Evolutionary conservation across 2,329 filamentous ascomycete species (phyloP).

Genomic region (Diaporthe vexans): DNA sequence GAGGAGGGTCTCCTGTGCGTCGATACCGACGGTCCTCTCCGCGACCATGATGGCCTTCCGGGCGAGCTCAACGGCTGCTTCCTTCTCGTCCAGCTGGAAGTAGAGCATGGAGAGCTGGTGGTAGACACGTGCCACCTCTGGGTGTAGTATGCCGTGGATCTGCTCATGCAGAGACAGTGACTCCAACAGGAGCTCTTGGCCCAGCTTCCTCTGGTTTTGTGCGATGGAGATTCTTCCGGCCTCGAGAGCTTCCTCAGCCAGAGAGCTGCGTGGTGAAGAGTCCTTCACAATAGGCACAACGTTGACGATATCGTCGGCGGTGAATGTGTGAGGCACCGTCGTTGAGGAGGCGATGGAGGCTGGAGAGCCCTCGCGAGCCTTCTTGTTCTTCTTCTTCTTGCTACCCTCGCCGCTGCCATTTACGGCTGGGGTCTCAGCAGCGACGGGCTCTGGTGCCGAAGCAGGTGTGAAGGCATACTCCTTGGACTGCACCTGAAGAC

Average conservation of each 20-base stretch:
- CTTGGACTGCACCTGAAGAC: constrained; percentile 87
- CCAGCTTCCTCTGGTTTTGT: constrained; percentile 94
- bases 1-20: constrained; percentile 92
- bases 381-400: constrained; percentile 77
- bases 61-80: constrained; percentile 92
- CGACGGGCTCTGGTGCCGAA: constrained; percentile 51
- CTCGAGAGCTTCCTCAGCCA: constrained; percentile 96
- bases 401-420: constrained; percentile 61
- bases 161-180: constrained; percentile 97
- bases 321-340: constrained; percentile 73
- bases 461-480: constrained; percentile 75
- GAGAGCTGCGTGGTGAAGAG: constrained; percentile 87
- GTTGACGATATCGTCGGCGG: constrained; percentile 88
- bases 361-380: constrained; percentile 67
- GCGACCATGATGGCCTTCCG: constrained; percentile 97
- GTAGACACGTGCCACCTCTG: constrained; percentile 95
- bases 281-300: constrained; percentile 97
- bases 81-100: constrained; percentile 98
- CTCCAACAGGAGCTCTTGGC: constrained; percentile 95
- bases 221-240: constrained; percentile 96
- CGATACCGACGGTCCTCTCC: constrained; percentile 92
- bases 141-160: constrained; percentile 97
- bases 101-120: constrained; percentile 96
- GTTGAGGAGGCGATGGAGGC: constrained; percentile 59
- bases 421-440: constrained; percentile 47